Conservation (phyloP, 805 yeast genomes). For the Metschnikowia anglica region DNA sequence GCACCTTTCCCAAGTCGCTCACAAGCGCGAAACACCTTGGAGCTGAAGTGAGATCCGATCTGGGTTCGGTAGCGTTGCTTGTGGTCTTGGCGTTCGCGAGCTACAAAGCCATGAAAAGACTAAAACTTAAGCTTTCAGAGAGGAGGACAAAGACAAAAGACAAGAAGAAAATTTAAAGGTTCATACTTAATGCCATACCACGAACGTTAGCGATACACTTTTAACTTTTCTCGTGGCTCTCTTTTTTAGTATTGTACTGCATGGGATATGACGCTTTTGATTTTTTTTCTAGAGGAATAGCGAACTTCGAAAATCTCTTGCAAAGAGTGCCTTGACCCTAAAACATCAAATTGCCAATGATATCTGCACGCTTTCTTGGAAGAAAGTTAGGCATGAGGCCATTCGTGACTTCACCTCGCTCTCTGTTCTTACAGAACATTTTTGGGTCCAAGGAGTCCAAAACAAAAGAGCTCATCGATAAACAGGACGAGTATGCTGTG, state of each 20-base stretch:
- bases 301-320: not conserved
- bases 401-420: slow-evolving; percentile 17
- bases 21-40: slow-evolving; percentile 3
- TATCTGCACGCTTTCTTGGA: slow-evolving; percentile 8
- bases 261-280: no score
- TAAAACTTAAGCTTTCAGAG: not conserved
- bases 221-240: no score
- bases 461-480: slow-evolving; percentile 37
- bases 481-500: slow-evolving; percentile 38
- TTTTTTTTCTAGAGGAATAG: slow-evolving; percentile 7
- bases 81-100: slow-evolving; percentile 8
- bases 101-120: slow-evolving; percentile 1
- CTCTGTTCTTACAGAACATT: slow-evolving; percentile 31
- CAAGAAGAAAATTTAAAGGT: no score
- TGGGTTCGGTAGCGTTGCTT: slow-evolving; percentile 11
- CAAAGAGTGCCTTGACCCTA: no score
- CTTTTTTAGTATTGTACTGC: not conserved
- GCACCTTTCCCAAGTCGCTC: not conserved
- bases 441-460: slow-evolving; percentile 35
- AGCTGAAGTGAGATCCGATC: slow-evolving; percentile 1
- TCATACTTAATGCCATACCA: no score
- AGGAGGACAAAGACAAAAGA: not conserved
- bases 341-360: slow-evolving; percentile 2
- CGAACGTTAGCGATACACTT: not conserved
- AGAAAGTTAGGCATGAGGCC: slow-evolving; percentile 4